A percentile compares a stretch with the other conserved stretches of the same genome.
These are phyloP conservation scores for Pterothamnion heteromorphum DNA, from an alignment of 31 red algal genomes.

Conservation along the genomic window DNA sequence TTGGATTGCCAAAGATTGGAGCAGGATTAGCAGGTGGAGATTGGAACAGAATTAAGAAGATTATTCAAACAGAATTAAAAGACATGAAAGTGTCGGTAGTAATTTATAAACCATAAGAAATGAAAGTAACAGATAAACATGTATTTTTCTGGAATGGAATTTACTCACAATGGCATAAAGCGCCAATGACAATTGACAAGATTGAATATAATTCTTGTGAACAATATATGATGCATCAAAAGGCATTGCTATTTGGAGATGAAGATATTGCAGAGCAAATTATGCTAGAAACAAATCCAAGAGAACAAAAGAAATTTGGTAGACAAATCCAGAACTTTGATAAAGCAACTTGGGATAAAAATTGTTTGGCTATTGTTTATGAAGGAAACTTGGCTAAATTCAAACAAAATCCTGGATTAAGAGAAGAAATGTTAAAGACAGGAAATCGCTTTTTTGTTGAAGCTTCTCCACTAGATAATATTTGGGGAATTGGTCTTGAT, in stretches of 20 bases:
- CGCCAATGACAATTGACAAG: not conserved
- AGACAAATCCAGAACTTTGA: conserved; percentile 31
- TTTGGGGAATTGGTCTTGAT: conserved; percentile 47
- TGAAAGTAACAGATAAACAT: not conserved
- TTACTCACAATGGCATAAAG: not conserved
- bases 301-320: not conserved
- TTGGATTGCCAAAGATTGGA: too few species aligned
- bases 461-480: conserved; percentile 15
- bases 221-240: conserved; percentile 49
- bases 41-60: too few species aligned
- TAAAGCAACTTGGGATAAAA: not conserved
- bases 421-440: not conserved
- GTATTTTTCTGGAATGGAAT: not conserved
- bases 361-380: conserved; percentile 5
- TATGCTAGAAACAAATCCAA: not conserved
- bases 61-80: too few species aligned
- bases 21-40: too few species aligned
- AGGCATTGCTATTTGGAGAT: conserved; percentile 41
- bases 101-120: not conserved
- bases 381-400: conserved; percentile 36
- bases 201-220: conserved; percentile 1
- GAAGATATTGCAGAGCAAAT: conserved; percentile 22
- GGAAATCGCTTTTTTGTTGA: conserved; percentile 40
- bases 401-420: not conserved
- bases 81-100: too few species aligned